Percentiles rank a stretch among this genome's conserved stretches.
These are phyloP conservation scores for Xylona heveae DNA, from an alignment of 495 filamentous ascomycete species.

Conservation along the genomic window DNA sequence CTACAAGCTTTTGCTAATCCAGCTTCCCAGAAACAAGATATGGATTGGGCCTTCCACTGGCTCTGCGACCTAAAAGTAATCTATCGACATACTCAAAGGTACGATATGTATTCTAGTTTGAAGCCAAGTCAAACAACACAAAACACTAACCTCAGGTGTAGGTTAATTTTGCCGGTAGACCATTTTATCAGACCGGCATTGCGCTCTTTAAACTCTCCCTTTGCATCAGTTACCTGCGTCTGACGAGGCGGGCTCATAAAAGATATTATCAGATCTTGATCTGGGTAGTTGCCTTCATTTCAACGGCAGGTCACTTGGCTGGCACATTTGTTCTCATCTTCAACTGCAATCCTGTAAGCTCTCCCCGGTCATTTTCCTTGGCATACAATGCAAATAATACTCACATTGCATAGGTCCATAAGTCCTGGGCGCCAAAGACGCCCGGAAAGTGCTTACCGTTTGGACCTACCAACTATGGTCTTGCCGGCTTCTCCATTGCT, in stretches of 20 bases:
- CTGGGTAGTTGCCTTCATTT: conserved; percentile 21
- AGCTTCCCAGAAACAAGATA: conserved; percentile 24
- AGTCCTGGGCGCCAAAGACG: conserved; percentile 22
- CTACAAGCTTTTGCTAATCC: too few species aligned
- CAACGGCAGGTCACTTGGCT: conserved; percentile 24
- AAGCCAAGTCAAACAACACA: neutral
- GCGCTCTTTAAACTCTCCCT: conserved; percentile 36
- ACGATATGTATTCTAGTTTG: neutral
- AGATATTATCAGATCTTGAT: conserved; percentile 23
- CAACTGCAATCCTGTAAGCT: conserved; percentile 26
- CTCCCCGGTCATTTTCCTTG: neutral
- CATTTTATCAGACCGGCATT: conserved; percentile 36
- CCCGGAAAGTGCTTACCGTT: conserved; percentile 26
- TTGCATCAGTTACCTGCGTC: conserved; percentile 31
- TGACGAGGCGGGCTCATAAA: conserved; percentile 26
- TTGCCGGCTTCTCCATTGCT: conserved; percentile 28
- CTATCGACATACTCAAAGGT: conserved; percentile 20
- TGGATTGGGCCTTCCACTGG: conserved; percentile 25
- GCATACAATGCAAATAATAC: neutral
- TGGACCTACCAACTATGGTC: conserved; percentile 27
- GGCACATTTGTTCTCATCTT: conserved; percentile 29
- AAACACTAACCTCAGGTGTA: too few species aligned
- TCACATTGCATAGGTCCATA: conserved; percentile 15
- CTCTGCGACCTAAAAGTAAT: conserved; percentile 17
- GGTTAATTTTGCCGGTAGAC: conserved; percentile 33